These are phyloP conservation scores for Tilletiopsis washingtonensis DNA, from an alignment of 1,284 basidiomycete genomes.

Conservation along the genomic window DNA sequence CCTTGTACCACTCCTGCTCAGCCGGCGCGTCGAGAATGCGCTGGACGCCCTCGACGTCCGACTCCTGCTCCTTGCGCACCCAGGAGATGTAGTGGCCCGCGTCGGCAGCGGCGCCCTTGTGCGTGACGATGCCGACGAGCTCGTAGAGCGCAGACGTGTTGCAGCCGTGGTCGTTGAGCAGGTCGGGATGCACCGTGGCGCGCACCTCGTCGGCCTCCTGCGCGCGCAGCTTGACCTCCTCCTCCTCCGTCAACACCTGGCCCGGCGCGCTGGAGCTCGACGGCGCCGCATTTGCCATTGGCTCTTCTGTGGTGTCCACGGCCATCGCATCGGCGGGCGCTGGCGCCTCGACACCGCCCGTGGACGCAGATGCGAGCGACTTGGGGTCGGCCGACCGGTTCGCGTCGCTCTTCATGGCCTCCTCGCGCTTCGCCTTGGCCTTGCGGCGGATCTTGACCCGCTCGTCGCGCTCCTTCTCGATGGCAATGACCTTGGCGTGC, in stretches of 20 bases:
- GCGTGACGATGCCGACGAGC: slow-evolving; percentile 84
- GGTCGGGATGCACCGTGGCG: slow-evolving; percentile 58
- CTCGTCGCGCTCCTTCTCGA: slow-evolving; percentile 76
- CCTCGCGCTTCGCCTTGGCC: slow-evolving; percentile 54
- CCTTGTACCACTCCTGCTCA: slow-evolving; percentile 42
- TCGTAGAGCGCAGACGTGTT: slow-evolving; percentile 74
- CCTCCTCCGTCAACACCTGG: slow-evolving; percentile 56
- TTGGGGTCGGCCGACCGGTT: slow-evolving; percentile 5
- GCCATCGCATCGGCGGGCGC: slow-evolving; percentile 51
- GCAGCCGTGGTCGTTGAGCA: slow-evolving; percentile 63
- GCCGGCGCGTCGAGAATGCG: slow-evolving; percentile 9
- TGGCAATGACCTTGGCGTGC: slow-evolving; percentile 63
- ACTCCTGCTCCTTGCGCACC: slow-evolving; percentile 50
- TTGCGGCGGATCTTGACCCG: slow-evolving; percentile 72
- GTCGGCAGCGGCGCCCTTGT: slow-evolving; percentile 91
- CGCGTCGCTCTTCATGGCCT: slow-evolving; percentile 28
- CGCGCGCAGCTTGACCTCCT: slow-evolving; percentile 54
- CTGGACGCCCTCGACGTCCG: not conserved
- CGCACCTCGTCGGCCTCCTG: slow-evolving; percentile 23
- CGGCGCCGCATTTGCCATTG: not conserved
- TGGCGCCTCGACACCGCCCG: slow-evolving; percentile 51
- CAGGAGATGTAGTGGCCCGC: slow-evolving; percentile 89
- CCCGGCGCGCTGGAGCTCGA: slow-evolving; percentile 5
- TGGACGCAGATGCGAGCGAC: slow-evolving; percentile 6
- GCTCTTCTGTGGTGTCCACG: slow-evolving; percentile 1